phyloP scores from a whole-genome alignment of 2,329 filamentous ascomycete species.

The Verticillium isaacii region DNA sequence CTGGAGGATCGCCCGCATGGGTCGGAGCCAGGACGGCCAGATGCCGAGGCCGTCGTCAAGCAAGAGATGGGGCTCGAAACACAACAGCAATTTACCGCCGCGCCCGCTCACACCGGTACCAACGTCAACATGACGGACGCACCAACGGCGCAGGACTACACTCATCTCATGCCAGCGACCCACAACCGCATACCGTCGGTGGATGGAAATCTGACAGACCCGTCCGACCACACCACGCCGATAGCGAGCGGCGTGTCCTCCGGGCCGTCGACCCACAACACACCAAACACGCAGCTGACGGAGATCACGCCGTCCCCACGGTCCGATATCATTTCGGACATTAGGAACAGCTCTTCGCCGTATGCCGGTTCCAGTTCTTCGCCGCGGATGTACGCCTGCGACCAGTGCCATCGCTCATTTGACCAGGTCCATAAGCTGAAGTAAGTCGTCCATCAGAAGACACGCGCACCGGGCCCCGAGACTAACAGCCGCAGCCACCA shows the following conservation, averaged over 20 bases:
- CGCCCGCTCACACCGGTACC: not conserved
- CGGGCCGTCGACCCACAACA: conserved; percentile 35
- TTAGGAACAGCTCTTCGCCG: conserved; percentile 31
- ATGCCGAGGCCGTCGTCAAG: not conserved
- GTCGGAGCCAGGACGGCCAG: not conserved
- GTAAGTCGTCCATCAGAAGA: conserved; percentile 26
- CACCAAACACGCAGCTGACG: conserved; percentile 40
- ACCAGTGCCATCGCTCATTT: conserved; percentile 41
- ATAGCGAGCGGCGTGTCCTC: conserved; percentile 32
- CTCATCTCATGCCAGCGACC: conserved; percentile 6
- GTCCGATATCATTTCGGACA: conserved; percentile 30
- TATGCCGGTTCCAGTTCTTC: conserved; percentile 14
- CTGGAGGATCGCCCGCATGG: not conserved
- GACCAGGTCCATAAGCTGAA: conserved; percentile 58
- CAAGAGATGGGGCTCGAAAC: not conserved
- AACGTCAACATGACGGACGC: conserved; percentile 5
- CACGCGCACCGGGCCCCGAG: not conserved
- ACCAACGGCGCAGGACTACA: conserved; percentile 2
- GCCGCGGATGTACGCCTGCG: conserved; percentile 28
- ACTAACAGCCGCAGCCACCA: conserved; percentile 40
- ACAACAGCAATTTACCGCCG: not conserved
- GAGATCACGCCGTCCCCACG: conserved; percentile 35
- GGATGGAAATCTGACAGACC: conserved; percentile 18
- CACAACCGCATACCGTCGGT: conserved; percentile 11
- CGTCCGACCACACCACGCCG: conserved; percentile 38